A percentile compares a stretch with the other conserved stretches of the same genome.
These are phyloP conservation scores for Boletellus ananas DNA, from an alignment of 768 basidiomycete species.

Conservation along the genomic window DNA sequence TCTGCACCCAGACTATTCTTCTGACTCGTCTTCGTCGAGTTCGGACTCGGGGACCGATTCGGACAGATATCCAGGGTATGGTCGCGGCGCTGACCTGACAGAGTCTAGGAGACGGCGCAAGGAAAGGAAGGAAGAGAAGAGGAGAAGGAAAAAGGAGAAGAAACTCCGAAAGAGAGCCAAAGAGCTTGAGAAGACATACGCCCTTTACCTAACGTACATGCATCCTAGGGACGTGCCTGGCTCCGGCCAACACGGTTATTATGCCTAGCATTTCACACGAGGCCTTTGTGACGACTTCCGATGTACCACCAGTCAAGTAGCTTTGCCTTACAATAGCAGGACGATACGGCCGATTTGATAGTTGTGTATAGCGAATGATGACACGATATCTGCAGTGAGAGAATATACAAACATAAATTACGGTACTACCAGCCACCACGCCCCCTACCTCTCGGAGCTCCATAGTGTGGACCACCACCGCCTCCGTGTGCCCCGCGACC, in stretches of 20 bases:
- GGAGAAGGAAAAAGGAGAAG: slow-evolving; percentile 60
- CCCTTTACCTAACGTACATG: slow-evolving; percentile 58
- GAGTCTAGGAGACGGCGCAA: slow-evolving; percentile 52
- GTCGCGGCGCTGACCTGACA: slow-evolving; percentile 41
- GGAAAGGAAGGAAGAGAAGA: slow-evolving; percentile 58
- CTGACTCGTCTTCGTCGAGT: slow-evolving; percentile 36
- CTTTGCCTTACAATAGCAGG: background rate
- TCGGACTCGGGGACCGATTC: slow-evolving; percentile 42
- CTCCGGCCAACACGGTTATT: slow-evolving; percentile 23
- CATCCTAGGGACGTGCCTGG: slow-evolving; percentile 30
- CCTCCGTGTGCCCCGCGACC: slow-evolving; percentile 41
- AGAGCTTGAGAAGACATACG: slow-evolving; percentile 59
- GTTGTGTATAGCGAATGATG: slow-evolving; percentile 16
- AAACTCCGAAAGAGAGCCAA: slow-evolving; percentile 55
- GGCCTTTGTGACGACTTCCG: background rate
- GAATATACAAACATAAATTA: slow-evolving; percentile 30
- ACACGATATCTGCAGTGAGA: background rate
- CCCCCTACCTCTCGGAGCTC: slow-evolving; percentile 43
- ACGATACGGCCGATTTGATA: background rate
- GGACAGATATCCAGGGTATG: slow-evolving; percentile 44
- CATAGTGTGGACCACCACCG: slow-evolving; percentile 26
- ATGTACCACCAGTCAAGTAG: background rate
- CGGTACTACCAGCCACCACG: slow-evolving; percentile 41
- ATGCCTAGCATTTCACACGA: slow-evolving; percentile 12
- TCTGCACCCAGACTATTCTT: slow-evolving; percentile 41